Conservation (phyloP, 768 basidiomycete species). For the Rhizopogon salebrosus region DNA sequence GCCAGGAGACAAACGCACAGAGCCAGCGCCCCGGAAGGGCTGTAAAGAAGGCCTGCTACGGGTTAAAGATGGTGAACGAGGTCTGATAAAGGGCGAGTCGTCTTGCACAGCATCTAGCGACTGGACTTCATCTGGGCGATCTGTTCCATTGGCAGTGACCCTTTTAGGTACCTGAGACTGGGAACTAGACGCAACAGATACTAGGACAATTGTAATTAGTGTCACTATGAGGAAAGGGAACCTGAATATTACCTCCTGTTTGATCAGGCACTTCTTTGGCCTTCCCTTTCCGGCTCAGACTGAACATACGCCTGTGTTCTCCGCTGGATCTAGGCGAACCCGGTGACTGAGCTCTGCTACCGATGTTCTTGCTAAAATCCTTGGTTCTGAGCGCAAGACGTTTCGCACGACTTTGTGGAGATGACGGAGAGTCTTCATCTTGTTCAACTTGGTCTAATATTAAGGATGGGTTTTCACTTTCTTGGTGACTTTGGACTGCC, state of each 20-base stretch:
- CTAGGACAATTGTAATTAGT: not conserved
- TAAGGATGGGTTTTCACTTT: slow-evolving; percentile 24
- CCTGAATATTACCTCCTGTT: slow-evolving; percentile 21
- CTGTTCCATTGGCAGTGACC: slow-evolving; percentile 4
- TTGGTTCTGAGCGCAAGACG: slow-evolving; percentile 55
- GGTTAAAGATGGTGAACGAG: slow-evolving; percentile 56
- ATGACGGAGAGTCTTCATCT: slow-evolving; percentile 19
- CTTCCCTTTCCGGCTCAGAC: slow-evolving; percentile 49
- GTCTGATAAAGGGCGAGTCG: slow-evolving; percentile 67
- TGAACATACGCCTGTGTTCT: slow-evolving; percentile 48
- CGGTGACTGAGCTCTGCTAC: slow-evolving; percentile 32
- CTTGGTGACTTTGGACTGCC: slow-evolving; percentile 12
- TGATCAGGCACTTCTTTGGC: slow-evolving; percentile 32
- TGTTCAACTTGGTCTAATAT: slow-evolving; percentile 25
- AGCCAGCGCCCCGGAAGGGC: slow-evolving; percentile 63
- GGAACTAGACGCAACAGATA: slow-evolving; percentile 7
- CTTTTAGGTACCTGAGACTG: slow-evolving; percentile 18
- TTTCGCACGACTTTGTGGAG: slow-evolving; percentile 44
- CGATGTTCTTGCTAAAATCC: slow-evolving; percentile 58
- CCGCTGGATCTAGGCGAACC: slow-evolving; percentile 26
- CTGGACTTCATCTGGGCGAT: slow-evolving; percentile 5
- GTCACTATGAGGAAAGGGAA: not conserved
- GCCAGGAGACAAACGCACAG: slow-evolving; percentile 50
- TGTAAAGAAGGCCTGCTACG: slow-evolving; percentile 41
- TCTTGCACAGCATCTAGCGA: slow-evolving; percentile 25